A percentile compares a stretch with the other conserved stretches of the same genome.
Conservation (phyloP, 257 asterid species). For the Coffea eugenioides region DNA sequence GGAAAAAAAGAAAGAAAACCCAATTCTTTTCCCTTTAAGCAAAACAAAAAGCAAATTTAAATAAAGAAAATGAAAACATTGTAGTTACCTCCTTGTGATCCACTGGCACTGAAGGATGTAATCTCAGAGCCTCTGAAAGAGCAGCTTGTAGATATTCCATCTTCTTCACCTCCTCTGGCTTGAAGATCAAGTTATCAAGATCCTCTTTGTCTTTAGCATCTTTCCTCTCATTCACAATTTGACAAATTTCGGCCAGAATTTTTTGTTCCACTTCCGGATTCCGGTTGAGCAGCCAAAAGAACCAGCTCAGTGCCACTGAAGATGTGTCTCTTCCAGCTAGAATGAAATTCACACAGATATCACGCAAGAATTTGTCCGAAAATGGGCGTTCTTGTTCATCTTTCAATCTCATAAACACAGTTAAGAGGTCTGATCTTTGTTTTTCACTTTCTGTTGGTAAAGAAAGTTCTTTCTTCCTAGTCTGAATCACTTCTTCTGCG, state of each 20-base stretch:
- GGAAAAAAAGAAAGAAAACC: too few relatives aligned
- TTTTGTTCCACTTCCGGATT: conserved; percentile 69
- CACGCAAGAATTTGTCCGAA: conserved; percentile 64
- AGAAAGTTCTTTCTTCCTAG: conserved; percentile 64
- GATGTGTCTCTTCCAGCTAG: conserved; percentile 97
- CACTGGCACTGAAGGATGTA: conserved; percentile 96
- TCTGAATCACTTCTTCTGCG: conserved; percentile 64
- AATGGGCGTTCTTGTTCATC: conserved; percentile 56
- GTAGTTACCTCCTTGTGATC: conserved; percentile 85
- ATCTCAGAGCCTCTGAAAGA: conserved; percentile 78
- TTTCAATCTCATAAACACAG: conserved; percentile 71
- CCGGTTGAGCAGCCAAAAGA: conserved; percentile 70
- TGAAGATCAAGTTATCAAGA: conserved; percentile 37
- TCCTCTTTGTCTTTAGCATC: conserved; percentile 6
- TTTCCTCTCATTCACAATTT: conserved; percentile 53
- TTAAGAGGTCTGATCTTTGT: conserved; percentile 61
- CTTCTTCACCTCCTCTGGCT: conserved; percentile 84
- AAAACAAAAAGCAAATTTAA: too few relatives aligned
- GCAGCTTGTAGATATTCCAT: conserved; percentile 99
- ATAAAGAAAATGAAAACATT: not conserved
- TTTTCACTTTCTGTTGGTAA: conserved; percentile 21
- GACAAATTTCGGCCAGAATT: conserved; percentile 60
- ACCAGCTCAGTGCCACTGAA: conserved; percentile 94
- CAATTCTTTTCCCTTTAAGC: not conserved
- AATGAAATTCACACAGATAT: conserved; percentile 86